A percentile compares a stretch with the other conserved stretches of the same genome.
phyloP scores from a whole-genome alignment of 1,139 yeast genomes.

The Kodamaea derodonti region DNA sequence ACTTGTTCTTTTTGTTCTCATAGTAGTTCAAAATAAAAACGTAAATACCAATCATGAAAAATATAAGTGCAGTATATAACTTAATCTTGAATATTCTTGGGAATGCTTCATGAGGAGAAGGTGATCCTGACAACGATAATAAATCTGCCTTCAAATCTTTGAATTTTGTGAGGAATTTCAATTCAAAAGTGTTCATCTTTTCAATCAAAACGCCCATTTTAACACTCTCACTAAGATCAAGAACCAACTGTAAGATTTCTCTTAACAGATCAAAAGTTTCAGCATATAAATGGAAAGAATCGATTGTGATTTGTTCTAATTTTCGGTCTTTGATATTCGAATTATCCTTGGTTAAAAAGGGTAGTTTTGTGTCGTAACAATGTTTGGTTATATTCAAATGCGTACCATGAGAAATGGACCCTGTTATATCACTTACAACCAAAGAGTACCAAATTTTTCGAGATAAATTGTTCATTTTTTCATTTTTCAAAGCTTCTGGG shows the following conservation, averaged over 20 bases:
- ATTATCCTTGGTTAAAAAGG: slow-evolving; percentile 28
- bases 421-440: slow-evolving; percentile 33
- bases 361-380: slow-evolving; percentile 30
- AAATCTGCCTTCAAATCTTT: slow-evolving; percentile 14
- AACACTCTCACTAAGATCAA: slow-evolving; percentile 18
- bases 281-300: slow-evolving; percentile 16
- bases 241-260: slow-evolving; percentile 16
- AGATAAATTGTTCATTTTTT: slow-evolving; percentile 26
- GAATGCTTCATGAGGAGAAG: slow-evolving; percentile 7
- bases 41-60: slow-evolving; percentile 31
- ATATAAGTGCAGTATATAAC: slow-evolving; percentile 9
- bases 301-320: slow-evolving; percentile 19
- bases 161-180: slow-evolving; percentile 16
- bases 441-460: slow-evolving; percentile 35
- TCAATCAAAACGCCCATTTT: slow-evolving; percentile 18
- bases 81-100: slow-evolving; percentile 8
- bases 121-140: slow-evolving; percentile 12
- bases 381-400: slow-evolving; percentile 26
- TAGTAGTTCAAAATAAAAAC: slow-evolving; percentile 41
- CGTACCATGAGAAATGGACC: slow-evolving; percentile 36
- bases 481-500: slow-evolving; percentile 16
- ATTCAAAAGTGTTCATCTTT: slow-evolving; percentile 13
- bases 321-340: slow-evolving; percentile 25
- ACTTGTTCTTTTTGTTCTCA: slow-evolving; percentile 26
- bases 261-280: slow-evolving; percentile 14